Base-by-base conservation (phyloP, 495 filamentous ascomycete genomes). In the Hypoxylon subgilvum region DNA sequence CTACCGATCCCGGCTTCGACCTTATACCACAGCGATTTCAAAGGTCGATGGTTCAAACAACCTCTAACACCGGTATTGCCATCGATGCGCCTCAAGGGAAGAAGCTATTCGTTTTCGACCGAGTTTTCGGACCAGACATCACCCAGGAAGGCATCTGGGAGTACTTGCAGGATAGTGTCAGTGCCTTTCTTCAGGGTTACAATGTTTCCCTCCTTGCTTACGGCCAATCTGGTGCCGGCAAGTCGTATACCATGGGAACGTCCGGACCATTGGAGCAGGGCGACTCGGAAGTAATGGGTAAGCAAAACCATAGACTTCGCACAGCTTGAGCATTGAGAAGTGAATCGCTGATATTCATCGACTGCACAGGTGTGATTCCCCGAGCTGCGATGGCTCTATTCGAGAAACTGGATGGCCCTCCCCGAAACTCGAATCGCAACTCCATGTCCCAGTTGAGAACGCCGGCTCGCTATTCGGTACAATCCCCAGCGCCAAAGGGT, bases 201-300 rank as follows among this genome's bases (percentile, higher is more conserved):
- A 99, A 99, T 87, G 94, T 99, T 63, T 99, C 94, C 9, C 84
- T 99, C 40, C 81, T 99, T 57, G 94, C 94, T 32, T 99, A 99
- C 65, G 94, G 94, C 63, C 94, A 99, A 77, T 99, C 94, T n/a
- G 94, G 94, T 30, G 91, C 94, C n/a, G 94, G 94, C 65, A 99
- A 99, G 75, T 99, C 94, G 1, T 97, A 97, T 70, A 99, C 94
- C 0, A 99, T 99, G 94, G 94, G 94, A 32, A 99, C 94, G 1
- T 89, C 94, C 2, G 91, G 92, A 2, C 92, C 95, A 6, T 74
- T 69, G 14, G 93, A 96, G 67, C 90, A 96, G 66, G 79, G 77
- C n/a, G 78, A 92, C 65, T 46, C 80, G 38, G 81, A 87, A 9
- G 74, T 84, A 0, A 96, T 92, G 90, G 93, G 92, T 96, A 79